phyloP scores from a whole-genome alignment of 1,139 yeast genomes.

The Pichia norvegensis region DNA sequence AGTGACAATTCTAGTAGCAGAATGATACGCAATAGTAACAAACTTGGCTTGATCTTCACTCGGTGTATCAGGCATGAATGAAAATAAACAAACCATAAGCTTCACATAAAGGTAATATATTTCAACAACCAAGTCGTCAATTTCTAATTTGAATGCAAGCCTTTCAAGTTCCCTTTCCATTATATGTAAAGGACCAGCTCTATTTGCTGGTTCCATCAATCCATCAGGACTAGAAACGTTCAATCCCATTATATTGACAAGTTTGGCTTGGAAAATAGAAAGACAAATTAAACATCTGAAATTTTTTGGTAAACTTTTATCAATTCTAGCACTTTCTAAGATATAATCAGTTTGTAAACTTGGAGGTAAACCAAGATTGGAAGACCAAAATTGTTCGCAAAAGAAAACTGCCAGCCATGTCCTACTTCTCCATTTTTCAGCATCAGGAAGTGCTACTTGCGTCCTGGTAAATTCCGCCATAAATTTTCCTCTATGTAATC shows the following conservation, averaged over 20 bases:
- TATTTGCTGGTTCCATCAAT: slow-evolving; percentile 70
- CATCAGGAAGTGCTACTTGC: slow-evolving; percentile 81
- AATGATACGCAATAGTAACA: slow-evolving; percentile 71
- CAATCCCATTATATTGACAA: slow-evolving; percentile 81
- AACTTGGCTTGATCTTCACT: slow-evolving; percentile 81
- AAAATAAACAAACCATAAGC: slow-evolving; percentile 79
- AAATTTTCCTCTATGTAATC: slow-evolving; percentile 89
- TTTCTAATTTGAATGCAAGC: slow-evolving; percentile 52
- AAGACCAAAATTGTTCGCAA: slow-evolving; percentile 87
- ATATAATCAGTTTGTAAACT: slow-evolving; percentile 78
- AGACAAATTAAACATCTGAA: slow-evolving; percentile 68
- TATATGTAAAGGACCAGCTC: slow-evolving; percentile 71
- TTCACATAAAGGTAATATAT: slow-evolving; percentile 72
- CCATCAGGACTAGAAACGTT: slow-evolving; percentile 90
- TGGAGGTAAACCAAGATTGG: slow-evolving; percentile 81
- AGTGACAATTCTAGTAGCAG: slow-evolving; percentile 79
- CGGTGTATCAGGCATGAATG: slow-evolving; percentile 87
- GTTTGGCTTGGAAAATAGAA: slow-evolving; percentile 76
- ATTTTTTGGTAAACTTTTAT: slow-evolving; percentile 56
- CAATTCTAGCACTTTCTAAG: slow-evolving; percentile 70
- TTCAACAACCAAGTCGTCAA: slow-evolving; percentile 66
- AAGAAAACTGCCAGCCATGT: slow-evolving; percentile 88
- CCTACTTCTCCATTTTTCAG: slow-evolving; percentile 91
- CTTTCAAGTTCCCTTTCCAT: slow-evolving; percentile 74
- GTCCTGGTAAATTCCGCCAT: slow-evolving; percentile 86